These are phyloP conservation scores for Aspergillus arachidicola DNA, from an alignment of 2,329 filamentous ascomycete species.

Conservation along the genomic window DNA sequence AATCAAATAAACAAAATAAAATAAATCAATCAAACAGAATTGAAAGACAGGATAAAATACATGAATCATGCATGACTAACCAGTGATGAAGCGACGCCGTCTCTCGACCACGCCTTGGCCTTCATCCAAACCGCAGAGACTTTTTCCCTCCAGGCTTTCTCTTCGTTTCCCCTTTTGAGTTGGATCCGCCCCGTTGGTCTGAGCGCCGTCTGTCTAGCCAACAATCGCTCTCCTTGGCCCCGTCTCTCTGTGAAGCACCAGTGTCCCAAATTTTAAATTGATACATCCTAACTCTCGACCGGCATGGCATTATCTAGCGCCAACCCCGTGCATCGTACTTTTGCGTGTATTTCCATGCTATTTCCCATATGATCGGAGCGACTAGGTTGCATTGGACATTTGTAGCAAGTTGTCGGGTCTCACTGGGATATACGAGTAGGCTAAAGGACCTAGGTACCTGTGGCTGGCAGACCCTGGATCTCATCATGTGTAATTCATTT, in stretches of 20 bases:
- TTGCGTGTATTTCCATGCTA: background rate
- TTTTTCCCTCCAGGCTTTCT: background rate
- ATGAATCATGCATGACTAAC: no score
- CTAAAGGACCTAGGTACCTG: background rate
- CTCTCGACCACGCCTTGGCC: background rate
- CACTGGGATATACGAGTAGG: background rate
- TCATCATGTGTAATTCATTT: slow-evolving; percentile 1
- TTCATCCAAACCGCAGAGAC: background rate
- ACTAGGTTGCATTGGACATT: background rate
- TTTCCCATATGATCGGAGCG: background rate
- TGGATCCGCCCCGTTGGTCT: slow-evolving; percentile 3
- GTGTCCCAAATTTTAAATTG: no score
- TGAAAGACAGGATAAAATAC: background rate
- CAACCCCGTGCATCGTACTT: slow-evolving; percentile 4
- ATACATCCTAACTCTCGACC: background rate
- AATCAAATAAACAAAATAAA: background rate
- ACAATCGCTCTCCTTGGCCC: slow-evolving; percentile 4
- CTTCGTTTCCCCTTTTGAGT: background rate
- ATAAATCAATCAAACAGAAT: no score
- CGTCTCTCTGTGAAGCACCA: background rate
- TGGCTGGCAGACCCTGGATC: background rate
- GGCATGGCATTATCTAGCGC: slow-evolving; percentile 1
- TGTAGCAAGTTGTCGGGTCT: background rate
- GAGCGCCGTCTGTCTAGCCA: slow-evolving; percentile 6
- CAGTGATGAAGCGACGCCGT: background rate